Base-by-base conservation (phyloP, 306 rosid species). In the Cucurbita pepo region DNA sequence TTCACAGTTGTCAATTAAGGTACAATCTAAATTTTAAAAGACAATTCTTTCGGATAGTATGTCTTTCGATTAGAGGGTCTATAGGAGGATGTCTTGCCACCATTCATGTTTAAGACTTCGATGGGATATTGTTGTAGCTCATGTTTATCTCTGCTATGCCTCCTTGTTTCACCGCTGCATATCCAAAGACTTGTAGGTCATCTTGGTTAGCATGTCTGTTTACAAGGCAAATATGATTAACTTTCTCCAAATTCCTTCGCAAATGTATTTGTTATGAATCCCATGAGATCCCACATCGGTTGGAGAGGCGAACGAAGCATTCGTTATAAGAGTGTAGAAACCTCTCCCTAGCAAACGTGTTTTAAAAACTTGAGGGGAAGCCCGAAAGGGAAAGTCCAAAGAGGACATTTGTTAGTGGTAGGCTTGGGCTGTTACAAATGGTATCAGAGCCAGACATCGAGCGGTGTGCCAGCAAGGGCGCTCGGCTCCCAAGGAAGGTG, bases 1-100 rank as follows among this genome's bases (percentile, higher is more conserved):
- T 56, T 86, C 97, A 4, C 97, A 91, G 47, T 79, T 86, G 72
- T 94, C 97, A 59, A 90, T 94, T 82, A 82, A 90, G 98, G 98
- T 94, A 82, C 51, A 21, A 52, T 22, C 44, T 41, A 34, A 73
- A 18, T 44, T 44, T 44, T 16, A 48, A 11, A 13, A 15, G 6
- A 22, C 7, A 69, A 21, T 45, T 47, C 56, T 66, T 66, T 45
- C 41, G 34, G 41, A 52, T 16, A 9, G 48, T 44, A 9, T 44
- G 3, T 44, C 10, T 44, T 44, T 44, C 12, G 48, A 44, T 44
- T 38, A 16, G 13, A 16, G 16, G 38, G 25, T 38, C 48, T n/a
- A 16, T 36, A 61, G 48, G 22, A 63, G 69, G 69, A 15, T 63
- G 52, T 63, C 48, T 41, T 63, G 36, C 16, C 48, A 16, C 51